Base-by-base conservation (phyloP, 1,284 basidiomycete species). In the Fomitiporia mediterranea region DNA sequence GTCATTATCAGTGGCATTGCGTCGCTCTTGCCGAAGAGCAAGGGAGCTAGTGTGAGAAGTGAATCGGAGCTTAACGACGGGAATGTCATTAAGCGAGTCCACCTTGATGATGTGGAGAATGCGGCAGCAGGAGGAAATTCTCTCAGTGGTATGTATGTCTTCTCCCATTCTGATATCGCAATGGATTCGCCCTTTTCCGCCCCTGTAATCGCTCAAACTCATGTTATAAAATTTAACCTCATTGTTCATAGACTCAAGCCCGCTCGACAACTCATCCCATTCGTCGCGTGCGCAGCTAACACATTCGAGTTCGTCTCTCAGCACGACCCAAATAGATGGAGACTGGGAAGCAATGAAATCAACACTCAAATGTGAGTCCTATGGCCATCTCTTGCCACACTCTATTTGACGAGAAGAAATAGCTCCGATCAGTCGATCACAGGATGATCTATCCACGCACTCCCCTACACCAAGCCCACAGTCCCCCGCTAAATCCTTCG, bases 1-100 rank as follows among this genome's bases (percentile, higher is more conserved):
- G 80, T 83, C 46, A 74, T 82, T 5, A 66, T 81, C 58, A 78
- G 71, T 55, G 81, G 81, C 0, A 74, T 82, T 37, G 77, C 78
- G 4, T 81, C 79, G 2, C 67, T 82, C 3, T 68, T 81, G 25
- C 72, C 74, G 1, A 74, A 72, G 27, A 67, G 69, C 17, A 67
- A 69, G 32, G 54, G 64, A 66, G 55, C 59, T 39, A 42, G 60
- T 64, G 3, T 19, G 37, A 66, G 64, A 9, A 65, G 70, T 2
- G 75, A 76, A 59, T 65, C 61, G 15, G 70, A 74, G 28, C 67
- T 81, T 68, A 80, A 82, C 60, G 67, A 73, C 53, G 68, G 74
- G 28, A 25, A 32, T 35, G 30, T 57, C 11, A 37, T 57, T 15
- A 39, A 32, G 17, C 23, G 35, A 2, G 28, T 39, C 8, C 37